Base-by-base conservation (phyloP, 441 rosid genomes). In the Gossypium davidsonii region DNA sequence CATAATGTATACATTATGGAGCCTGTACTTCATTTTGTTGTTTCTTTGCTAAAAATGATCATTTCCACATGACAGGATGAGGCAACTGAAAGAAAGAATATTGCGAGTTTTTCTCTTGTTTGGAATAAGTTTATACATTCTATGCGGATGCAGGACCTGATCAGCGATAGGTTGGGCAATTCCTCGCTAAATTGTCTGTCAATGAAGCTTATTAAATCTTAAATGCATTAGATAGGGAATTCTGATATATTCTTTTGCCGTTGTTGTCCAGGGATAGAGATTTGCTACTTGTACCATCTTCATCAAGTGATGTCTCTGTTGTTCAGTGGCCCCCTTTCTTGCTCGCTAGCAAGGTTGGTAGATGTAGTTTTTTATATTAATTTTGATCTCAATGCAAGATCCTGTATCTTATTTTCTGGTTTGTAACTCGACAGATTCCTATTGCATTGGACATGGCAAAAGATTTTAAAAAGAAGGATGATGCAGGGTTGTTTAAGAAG, bases 391-490 rank as follows among this genome's bases (percentile, higher is more conserved):
- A 34, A 64, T 53, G 76, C 58, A 56, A 1, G 61, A 68, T 65
- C 52, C 76, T 61, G 69, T 52, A 39, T 75, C 72, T 70, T 71
- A 48, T 44, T 59, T 31, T 51, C 61, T 69, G 75, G 48, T 76
- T 74, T 80, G 67, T 72, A 37, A 74, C 73, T 60, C 57, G 77
- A 71, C 74, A 96, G 99, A 93, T 96, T 83, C 98, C 96, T 37
- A 93, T 93, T 78, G 99, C 99, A 74, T 78, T 96, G 80, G 98
- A 93, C 88, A 93, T 90, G 97, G 98, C 97, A 77, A 96, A 91
- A 82, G 98, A 96, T 82, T 93, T 90, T 80, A 91, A 80, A 78
- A 93, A 88, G 64, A 87, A 82, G 78, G 94, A 86, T 44, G 97
- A 90, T 48, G 85, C 58, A 2, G 94, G 90, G 39, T 86, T 96